Conservation (phyloP, 2,329 filamentous ascomycete genomes). For the Colletotrichum navitas region DNA sequence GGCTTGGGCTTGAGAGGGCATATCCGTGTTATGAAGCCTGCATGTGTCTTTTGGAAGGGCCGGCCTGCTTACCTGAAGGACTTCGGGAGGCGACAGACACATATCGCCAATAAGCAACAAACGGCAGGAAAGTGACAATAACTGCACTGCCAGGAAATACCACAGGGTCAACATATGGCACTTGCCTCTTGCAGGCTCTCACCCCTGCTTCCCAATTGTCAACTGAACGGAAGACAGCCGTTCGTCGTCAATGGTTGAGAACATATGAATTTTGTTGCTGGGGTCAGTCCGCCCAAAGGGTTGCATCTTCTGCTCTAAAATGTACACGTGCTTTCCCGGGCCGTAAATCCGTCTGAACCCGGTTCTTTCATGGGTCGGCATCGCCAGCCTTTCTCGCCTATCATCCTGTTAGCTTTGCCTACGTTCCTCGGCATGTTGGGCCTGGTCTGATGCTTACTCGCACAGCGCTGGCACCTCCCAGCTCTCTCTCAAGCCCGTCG, state of each 20-base stretch:
- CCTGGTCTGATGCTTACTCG: conserved; percentile 65
- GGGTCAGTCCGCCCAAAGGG: conserved; percentile 22
- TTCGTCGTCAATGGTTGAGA: neutral
- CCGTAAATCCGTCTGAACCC: conserved; percentile 16
- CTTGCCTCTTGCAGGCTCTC: neutral
- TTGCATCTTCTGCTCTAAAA: conserved; percentile 42
- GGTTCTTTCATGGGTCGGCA: conserved; percentile 59
- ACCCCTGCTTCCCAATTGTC: neutral
- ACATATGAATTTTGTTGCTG: conserved; percentile 37
- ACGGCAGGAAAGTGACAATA: neutral
- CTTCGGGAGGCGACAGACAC: neutral
- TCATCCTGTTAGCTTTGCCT: conserved; percentile 26
- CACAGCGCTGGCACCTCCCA: conserved; percentile 77
- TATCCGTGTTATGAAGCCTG: neutral
- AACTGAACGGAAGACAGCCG: neutral
- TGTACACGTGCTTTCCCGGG: conserved; percentile 37
- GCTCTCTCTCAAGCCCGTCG: conserved; percentile 78
- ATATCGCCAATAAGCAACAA: neutral
- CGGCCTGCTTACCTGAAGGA: neutral
- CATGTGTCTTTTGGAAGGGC: neutral
- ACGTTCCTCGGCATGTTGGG: neutral
- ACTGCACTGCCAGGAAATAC: neutral
- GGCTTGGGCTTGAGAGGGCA: neutral
- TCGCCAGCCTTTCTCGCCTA: conserved; percentile 69
- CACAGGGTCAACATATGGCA: neutral